phyloP scores from a whole-genome alignment of 148 eudicot genomes.

The Rheum nobile region DNA sequence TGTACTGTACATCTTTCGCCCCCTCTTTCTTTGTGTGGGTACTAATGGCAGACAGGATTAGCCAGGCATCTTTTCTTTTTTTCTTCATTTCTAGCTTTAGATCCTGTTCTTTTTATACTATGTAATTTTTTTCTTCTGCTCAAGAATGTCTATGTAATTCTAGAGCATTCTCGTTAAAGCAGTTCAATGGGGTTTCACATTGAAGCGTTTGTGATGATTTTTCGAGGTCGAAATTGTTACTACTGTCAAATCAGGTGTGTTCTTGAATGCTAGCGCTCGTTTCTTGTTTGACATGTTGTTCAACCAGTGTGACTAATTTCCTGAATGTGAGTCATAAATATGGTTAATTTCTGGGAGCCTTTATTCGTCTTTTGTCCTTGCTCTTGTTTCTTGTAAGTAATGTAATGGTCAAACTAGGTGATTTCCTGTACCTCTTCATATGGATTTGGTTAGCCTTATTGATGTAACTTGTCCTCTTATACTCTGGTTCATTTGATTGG shows the following conservation, averaged over 20 bases:
- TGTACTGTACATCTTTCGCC: not conserved
- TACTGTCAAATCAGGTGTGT: not conserved
- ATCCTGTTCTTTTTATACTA: not conserved
- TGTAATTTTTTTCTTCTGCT: too few species aligned
- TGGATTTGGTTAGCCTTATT: not conserved
- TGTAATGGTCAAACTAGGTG: not conserved
- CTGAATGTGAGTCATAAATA: not conserved
- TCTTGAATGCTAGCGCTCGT: not conserved
- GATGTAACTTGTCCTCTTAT: too few species aligned
- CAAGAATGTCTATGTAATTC: not conserved
- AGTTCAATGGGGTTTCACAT: not conserved
- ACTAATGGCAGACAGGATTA: conserved; percentile 54
- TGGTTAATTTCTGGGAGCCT: too few species aligned
- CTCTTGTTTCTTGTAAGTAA: not conserved
- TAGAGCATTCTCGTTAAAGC: not conserved
- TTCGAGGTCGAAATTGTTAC: not conserved
- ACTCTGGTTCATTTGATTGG: too few species aligned
- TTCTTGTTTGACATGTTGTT: not conserved
- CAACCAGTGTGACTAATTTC: not conserved
- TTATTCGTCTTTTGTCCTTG: not conserved
- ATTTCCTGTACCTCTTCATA: not conserved
- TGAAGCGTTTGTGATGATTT: too few species aligned
- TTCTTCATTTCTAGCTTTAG: not conserved
- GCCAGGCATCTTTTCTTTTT: conserved; percentile 42
- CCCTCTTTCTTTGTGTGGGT: conserved; percentile 20